Percentiles rank a stretch among this genome's conserved stretches.
Evolutionary conservation across 192 early-diverging fungal genomes (phyloP).

Genomic region (Coemansia sp.): DNA sequence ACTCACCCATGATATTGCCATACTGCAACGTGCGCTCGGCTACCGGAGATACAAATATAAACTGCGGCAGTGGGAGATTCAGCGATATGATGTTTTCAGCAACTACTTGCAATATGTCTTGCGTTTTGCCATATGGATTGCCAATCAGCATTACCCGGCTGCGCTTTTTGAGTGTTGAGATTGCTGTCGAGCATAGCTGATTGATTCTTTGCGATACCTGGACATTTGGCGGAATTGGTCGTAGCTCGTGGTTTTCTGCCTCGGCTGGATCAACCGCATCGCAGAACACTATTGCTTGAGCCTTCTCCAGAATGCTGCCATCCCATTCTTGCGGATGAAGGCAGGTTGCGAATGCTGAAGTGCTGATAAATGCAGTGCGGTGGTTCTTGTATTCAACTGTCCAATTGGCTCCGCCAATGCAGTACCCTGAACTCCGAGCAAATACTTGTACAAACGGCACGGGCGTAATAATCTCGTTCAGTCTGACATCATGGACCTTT

Average conservation of each 20-base stretch:
- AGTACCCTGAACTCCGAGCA: conserved; percentile 71
- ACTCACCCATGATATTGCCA: conserved; percentile 83
- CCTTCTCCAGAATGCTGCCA: conserved; percentile 28
- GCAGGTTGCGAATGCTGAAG: conserved; percentile 38
- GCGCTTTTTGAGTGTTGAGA: conserved; percentile 50
- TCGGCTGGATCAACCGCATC: conserved; percentile 37
- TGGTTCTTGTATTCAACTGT: conserved; percentile 61
- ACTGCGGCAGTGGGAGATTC: conserved; percentile 61
- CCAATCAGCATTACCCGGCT: conserved; percentile 72
- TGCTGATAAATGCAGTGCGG: conserved; percentile 49
- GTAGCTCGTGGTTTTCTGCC: conserved; percentile 10
- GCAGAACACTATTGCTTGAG: conserved; percentile 48
- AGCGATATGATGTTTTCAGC: conserved; percentile 56
- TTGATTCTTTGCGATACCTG: conserved; percentile 31
- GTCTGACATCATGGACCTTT: conserved; percentile 48
- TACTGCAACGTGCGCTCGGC: conserved; percentile 74
- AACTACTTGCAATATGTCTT: conserved; percentile 69
- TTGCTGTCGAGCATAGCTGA: conserved; percentile 45
- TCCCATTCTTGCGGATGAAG: conserved; percentile 56
- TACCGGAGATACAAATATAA: conserved; percentile 71
- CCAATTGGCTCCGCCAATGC: conserved; percentile 74
- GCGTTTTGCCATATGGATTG: conserved; percentile 66
- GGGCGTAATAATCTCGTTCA: conserved; percentile 50
- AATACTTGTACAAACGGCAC: conserved; percentile 55
- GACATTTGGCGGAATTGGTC: conserved; percentile 9